phyloP scores from a whole-genome alignment of 1,139 yeast species.

The Sugiyamaella pinicola region DNA sequence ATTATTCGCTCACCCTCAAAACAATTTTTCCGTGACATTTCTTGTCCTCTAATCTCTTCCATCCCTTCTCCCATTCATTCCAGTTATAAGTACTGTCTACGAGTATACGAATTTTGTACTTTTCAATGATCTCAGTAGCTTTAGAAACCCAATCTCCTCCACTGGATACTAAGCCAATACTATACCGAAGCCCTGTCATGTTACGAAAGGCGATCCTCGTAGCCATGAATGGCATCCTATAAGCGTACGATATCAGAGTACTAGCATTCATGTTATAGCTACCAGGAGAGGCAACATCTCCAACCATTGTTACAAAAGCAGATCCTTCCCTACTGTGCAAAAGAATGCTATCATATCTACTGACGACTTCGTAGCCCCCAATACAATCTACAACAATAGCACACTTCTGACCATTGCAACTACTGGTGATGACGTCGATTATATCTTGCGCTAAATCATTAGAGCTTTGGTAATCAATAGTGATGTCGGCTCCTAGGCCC shows the following conservation, averaged over 20 bases:
- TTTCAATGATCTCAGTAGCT: slow-evolving; percentile 41
- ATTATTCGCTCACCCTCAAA: not conserved
- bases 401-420: slow-evolving; percentile 36
- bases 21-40: slow-evolving; percentile 67
- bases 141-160: slow-evolving; percentile 34
- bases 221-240: slow-evolving; percentile 38
- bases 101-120: slow-evolving; percentile 45
- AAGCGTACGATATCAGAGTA: slow-evolving; percentile 29
- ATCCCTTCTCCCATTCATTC: slow-evolving; percentile 54
- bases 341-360: slow-evolving; percentile 41
- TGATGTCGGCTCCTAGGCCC: slow-evolving; percentile 54
- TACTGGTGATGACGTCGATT: slow-evolving; percentile 25
- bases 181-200: slow-evolving; percentile 40
- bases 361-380: slow-evolving; percentile 48
- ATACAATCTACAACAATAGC: slow-evolving; percentile 53
- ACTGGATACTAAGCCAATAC: slow-evolving; percentile 27
- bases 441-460: slow-evolving; percentile 43
- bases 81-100: slow-evolving; percentile 59
- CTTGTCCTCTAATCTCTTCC: slow-evolving; percentile 50
- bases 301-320: slow-evolving; percentile 54
- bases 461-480: slow-evolving; percentile 53
- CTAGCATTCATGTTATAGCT: slow-evolving; percentile 32
- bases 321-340: slow-evolving; percentile 47
- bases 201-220: slow-evolving; percentile 36
- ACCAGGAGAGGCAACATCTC: slow-evolving; percentile 46